Percentiles rank a stretch among this genome's conserved stretches.
Conservation (phyloP, 2,329 filamentous ascomycete genomes). For the Dactylellina haptotyla region DNA sequence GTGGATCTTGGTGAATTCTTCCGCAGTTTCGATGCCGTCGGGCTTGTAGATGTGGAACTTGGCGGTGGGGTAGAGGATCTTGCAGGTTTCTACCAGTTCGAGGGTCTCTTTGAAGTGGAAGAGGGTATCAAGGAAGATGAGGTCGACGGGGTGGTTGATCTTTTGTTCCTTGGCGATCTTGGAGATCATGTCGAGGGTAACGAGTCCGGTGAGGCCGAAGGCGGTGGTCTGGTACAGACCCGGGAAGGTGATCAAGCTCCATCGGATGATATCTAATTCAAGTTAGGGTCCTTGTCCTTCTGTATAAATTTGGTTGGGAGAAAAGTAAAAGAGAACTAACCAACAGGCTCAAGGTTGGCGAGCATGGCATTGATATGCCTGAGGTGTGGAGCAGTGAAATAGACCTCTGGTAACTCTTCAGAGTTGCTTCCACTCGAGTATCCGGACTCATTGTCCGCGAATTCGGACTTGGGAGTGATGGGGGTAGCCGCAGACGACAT, state of each 20-base stretch:
- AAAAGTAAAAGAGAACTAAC: too few relatives aligned
- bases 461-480: slow-evolving; percentile 38
- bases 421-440: slow-evolving; percentile 78
- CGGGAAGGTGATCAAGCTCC: slow-evolving; percentile 90
- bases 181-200: slow-evolving; percentile 84
- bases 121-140: slow-evolving; percentile 84
- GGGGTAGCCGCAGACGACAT: slow-evolving; percentile 36
- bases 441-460: slow-evolving; percentile 75
- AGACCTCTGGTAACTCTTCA: slow-evolving; percentile 75
- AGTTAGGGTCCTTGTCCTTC: slow-evolving; percentile 20
- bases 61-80: slow-evolving; percentile 78
- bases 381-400: slow-evolving; percentile 87
- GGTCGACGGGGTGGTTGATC: slow-evolving; percentile 69
- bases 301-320: slow-evolving; percentile 40
- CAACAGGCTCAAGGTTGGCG: slow-evolving; percentile 83
- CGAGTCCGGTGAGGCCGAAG: slow-evolving; percentile 82
- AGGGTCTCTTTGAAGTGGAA: slow-evolving; percentile 84
- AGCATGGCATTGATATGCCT: slow-evolving; percentile 90
- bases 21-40: slow-evolving; percentile 74
- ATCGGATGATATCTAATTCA: slow-evolving; percentile 79
- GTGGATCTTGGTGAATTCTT: slow-evolving; percentile 83
- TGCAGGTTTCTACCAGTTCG: slow-evolving; percentile 77
- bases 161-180: slow-evolving; percentile 72
- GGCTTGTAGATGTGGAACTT: slow-evolving; percentile 92
- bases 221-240: slow-evolving; percentile 87